Evolutionary conservation across 495 filamentous ascomycete species (phyloP).

Genomic region (Trichocladium antarcticum): DNA sequence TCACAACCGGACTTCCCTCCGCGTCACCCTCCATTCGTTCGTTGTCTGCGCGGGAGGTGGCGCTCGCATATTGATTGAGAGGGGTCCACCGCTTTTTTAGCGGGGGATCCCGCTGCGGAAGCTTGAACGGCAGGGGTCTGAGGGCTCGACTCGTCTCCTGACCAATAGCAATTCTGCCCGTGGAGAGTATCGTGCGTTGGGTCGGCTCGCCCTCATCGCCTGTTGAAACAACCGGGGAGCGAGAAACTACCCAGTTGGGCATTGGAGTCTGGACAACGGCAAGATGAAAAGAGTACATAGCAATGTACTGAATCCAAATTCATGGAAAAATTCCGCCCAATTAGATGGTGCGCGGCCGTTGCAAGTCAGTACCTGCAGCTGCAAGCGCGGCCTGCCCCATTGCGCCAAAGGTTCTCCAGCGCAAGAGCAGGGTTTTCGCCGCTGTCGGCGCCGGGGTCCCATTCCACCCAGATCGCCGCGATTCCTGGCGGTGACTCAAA

Average conservation of each 20-base stretch:
- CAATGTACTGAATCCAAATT: neutral
- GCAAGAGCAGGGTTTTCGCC: slow-evolving; percentile 13
- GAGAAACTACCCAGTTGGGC: too few species aligned
- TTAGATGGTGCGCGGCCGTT: neutral
- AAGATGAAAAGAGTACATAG: neutral
- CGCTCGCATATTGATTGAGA: neutral
- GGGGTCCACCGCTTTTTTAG: neutral
- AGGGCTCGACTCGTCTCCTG: too few species aligned
- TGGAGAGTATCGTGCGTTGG: too few species aligned
- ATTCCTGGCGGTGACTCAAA: slow-evolving; percentile 13
- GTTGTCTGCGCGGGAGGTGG: neutral
- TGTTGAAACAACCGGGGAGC: too few species aligned
- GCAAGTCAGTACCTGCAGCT: neutral
- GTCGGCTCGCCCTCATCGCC: too few species aligned
- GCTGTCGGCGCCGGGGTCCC: slow-evolving; percentile 10
- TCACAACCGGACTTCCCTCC: slow-evolving; percentile 4
- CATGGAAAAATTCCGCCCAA: neutral
- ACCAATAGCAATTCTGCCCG: too few species aligned
- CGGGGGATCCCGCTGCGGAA: neutral
- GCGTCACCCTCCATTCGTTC: neutral
- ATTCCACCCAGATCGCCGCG: neutral
- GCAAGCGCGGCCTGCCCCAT: neutral
- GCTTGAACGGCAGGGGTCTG: too few species aligned
- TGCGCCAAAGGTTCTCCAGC: slow-evolving; percentile 5
- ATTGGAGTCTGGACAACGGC: too few species aligned